phyloP scores from a whole-genome alignment of 768 basidiomycete species.

The Suillus subalutaceus region DNA sequence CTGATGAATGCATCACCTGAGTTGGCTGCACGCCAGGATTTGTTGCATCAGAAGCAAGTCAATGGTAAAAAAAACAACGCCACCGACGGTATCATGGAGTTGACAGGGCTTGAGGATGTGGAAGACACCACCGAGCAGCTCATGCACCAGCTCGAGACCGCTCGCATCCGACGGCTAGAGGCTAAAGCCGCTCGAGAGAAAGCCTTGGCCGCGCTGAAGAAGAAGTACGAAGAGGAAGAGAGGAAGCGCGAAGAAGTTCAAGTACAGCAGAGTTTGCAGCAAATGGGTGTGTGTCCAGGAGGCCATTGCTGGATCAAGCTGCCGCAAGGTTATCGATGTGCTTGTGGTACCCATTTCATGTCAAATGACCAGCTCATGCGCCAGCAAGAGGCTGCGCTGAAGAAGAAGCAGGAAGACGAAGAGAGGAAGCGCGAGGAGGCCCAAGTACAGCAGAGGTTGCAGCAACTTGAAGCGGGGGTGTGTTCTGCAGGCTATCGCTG shows the following conservation, averaged over 20 bases:
- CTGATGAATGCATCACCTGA: not conserved
- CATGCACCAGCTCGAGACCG: too few species aligned
- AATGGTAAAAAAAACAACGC: conserved; percentile 53
- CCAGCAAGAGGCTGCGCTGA: too few species aligned
- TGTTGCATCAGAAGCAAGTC: conserved; percentile 58
- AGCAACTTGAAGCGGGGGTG: too few species aligned
- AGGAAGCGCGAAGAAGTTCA: not conserved
- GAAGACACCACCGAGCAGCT: conserved; percentile 35
- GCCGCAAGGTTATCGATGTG: conserved; percentile 41
- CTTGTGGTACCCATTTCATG: conserved; percentile 43
- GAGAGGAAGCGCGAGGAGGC: too few species aligned
- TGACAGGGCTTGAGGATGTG: conserved; percentile 71
- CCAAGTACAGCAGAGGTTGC: too few species aligned
- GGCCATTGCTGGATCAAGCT: conserved; percentile 47
- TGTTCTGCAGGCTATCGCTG: too few species aligned
- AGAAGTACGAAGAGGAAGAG: too few species aligned
- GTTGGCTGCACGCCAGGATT: conserved; percentile 48
- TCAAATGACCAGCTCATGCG: conserved; percentile 23
- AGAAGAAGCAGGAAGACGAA: too few species aligned
- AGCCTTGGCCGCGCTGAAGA: too few species aligned
- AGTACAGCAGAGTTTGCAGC: conserved; percentile 44
- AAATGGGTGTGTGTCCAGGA: conserved; percentile 50
- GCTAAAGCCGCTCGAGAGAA: too few species aligned
- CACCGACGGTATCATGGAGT: conserved; percentile 69
- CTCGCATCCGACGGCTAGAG: too few species aligned